Percentiles rank a stretch among this genome's conserved stretches.
phyloP scores from a whole-genome alignment of 2,329 filamentous ascomycete genomes.

The Stagonosporopsis rhizophila region DNA sequence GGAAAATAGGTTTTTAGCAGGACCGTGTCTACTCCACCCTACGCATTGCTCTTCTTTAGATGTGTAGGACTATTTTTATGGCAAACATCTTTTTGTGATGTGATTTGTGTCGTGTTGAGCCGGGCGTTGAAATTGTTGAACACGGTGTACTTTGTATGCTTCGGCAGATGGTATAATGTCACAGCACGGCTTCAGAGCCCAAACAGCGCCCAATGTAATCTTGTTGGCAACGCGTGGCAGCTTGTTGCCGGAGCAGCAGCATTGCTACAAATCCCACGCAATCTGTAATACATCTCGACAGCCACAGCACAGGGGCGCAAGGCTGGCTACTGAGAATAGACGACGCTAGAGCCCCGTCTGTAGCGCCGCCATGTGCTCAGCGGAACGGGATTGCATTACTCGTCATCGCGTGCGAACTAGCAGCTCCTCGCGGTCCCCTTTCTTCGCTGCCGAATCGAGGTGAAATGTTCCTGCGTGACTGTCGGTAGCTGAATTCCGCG shows the following conservation, averaged over 20 bases:
- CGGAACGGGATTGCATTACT: constrained; percentile 20
- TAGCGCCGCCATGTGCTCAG: constrained; percentile 19
- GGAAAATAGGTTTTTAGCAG: constrained; percentile 60
- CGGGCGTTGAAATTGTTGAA: neutral
- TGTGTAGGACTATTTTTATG: constrained; percentile 57
- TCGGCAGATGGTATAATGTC: neutral
- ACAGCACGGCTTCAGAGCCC: neutral
- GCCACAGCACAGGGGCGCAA: constrained; percentile 3
- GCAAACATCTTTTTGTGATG: constrained; percentile 51
- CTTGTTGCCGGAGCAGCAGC: constrained; percentile 1
- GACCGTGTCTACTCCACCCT: constrained; percentile 62
- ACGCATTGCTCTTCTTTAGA: constrained; percentile 49
- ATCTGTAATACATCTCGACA: neutral
- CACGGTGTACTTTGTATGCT: neutral
- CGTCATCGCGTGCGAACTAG: constrained; percentile 19
- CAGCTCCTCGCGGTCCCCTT: constrained; percentile 14
- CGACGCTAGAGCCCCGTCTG: constrained; percentile 15
- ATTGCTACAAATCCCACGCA: neutral
- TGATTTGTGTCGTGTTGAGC: neutral
- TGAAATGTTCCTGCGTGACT: constrained; percentile 12
- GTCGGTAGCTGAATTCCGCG: constrained; percentile 2
- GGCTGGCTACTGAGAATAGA: constrained; percentile 9
- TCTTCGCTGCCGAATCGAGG: constrained; percentile 4
- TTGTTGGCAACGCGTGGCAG: neutral
- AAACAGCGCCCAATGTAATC: neutral